Evolutionary conservation across 768 basidiomycete species (phyloP).

Genomic region (Leccinum ochraceum): DNA sequence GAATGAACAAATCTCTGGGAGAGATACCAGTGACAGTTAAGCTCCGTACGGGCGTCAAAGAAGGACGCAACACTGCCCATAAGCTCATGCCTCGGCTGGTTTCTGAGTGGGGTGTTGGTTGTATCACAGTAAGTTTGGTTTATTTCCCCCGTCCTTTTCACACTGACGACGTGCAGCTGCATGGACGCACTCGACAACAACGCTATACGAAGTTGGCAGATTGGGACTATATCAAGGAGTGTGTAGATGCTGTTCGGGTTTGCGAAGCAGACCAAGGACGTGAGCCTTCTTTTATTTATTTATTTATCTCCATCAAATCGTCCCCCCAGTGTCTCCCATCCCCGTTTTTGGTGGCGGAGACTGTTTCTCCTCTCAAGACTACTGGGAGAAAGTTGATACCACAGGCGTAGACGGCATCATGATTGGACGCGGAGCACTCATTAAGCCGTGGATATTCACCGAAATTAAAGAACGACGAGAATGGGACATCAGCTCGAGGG

Average conservation of each 20-base stretch:
- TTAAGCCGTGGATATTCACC: constrained; percentile 96
- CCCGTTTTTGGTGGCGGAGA: constrained; percentile 98
- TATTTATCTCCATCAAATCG: not conserved
- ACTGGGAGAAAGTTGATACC: constrained; percentile 74
- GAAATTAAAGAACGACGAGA: constrained; percentile 91
- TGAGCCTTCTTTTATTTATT: constrained; percentile 38
- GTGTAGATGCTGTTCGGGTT: constrained; percentile 77
- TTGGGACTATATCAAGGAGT: constrained; percentile 91
- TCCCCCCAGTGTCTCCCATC: constrained; percentile 64
- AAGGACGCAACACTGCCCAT: constrained; percentile 82
- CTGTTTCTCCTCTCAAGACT: constrained; percentile 84
- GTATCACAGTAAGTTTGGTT: constrained; percentile 40
- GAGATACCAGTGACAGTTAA: constrained; percentile 91
- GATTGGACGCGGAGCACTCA: constrained; percentile 92
- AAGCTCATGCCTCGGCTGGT: constrained; percentile 85
- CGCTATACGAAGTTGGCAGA: constrained; percentile 91
- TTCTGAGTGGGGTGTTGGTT: constrained; percentile 47
- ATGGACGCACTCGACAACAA: constrained; percentile 93
- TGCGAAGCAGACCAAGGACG: constrained; percentile 70
- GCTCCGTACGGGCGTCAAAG: constrained; percentile 91
- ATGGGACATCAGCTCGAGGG: constrained; percentile 89
- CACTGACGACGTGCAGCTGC: constrained; percentile 57
- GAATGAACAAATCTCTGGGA: constrained; percentile 90
- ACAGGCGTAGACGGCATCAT: constrained; percentile 93
- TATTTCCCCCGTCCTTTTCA: not conserved